Evolutionary conservation across 345 rosid genomes (phyloP).

Genomic region (Eutrema japonicum): DNA sequence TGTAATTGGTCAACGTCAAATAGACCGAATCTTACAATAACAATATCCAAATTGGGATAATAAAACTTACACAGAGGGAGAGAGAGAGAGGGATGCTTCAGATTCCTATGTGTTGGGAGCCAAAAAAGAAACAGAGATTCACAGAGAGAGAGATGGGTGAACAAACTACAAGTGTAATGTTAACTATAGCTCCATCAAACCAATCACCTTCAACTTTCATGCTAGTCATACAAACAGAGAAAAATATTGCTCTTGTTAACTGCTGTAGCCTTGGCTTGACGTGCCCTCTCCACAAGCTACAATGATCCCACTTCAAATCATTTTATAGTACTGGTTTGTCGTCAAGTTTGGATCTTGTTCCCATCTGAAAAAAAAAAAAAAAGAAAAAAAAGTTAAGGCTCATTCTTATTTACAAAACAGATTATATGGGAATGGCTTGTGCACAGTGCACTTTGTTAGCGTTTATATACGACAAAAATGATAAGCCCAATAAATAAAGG

Average conservation of each 20-base stretch:
- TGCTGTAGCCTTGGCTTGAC: constrained; percentile 44
- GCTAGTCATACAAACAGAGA: constrained; percentile 39
- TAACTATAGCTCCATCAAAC: constrained; percentile 45
- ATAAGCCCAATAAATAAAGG: too few relatives aligned
- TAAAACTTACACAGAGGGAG: constrained; percentile 28
- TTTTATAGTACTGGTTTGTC: constrained; percentile 25
- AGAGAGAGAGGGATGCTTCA: constrained; percentile 15
- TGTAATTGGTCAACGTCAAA: not conserved
- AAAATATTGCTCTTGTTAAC: constrained; percentile 36
- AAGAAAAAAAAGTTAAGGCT: not conserved
- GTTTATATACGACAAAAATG: too few relatives aligned
- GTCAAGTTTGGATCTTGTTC: constrained; percentile 12
- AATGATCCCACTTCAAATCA: constrained; percentile 36
- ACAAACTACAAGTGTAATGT: constrained; percentile 47
- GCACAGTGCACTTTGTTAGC: too few relatives aligned
- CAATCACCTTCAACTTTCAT: constrained; percentile 67
- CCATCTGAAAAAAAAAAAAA: not conserved
- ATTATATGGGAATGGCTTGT: not conserved
- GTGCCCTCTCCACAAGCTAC: constrained; percentile 43
- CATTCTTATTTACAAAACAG: not conserved
- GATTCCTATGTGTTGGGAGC: constrained; percentile 56
- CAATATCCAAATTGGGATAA: constrained; percentile 13
- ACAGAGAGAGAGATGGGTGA: constrained; percentile 26
- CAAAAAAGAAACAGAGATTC: constrained; percentile 50
- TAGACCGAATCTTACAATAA: constrained; percentile 18